Percentiles rank a stretch among this genome's conserved stretches.
phyloP scores from a whole-genome alignment of 805 yeast genomes.

The Pichia nanzhaoensis region DNA sequence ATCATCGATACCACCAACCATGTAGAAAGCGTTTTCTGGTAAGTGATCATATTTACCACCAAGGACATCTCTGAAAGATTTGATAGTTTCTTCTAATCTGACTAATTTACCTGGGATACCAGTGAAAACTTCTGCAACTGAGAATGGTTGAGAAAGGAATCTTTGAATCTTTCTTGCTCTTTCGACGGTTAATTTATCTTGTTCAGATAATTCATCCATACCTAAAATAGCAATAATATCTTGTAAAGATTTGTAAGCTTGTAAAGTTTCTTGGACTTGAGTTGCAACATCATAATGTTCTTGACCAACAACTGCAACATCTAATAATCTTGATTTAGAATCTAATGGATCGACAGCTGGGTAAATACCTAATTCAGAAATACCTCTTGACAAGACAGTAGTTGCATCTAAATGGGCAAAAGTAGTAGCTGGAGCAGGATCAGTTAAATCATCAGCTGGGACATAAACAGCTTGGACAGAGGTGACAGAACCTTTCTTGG shows the following conservation, averaged over 20 bases:
- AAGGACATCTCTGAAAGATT: constrained; percentile 93
- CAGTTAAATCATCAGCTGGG: constrained; percentile 99
- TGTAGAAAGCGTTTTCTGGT: constrained; percentile 99
- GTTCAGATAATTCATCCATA: constrained; percentile 99
- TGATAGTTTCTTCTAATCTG: constrained; percentile 89
- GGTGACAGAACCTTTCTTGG: constrained; percentile 99
- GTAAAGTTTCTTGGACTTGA: constrained; percentile 94
- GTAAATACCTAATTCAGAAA: constrained; percentile 99
- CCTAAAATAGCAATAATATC: constrained; percentile 99
- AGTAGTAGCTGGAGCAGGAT: constrained; percentile 99
- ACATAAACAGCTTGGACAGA: constrained; percentile 99
- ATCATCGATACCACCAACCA: constrained; percentile 99
- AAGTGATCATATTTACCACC: constrained; percentile 98
- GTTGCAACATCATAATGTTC: constrained; percentile 98
- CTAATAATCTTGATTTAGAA: constrained; percentile 97
- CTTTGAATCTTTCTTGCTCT: constrained; percentile 99
- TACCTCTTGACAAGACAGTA: constrained; percentile 99
- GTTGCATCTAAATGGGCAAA: constrained; percentile 99
- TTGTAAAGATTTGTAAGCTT: constrained; percentile 99
- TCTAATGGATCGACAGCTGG: constrained; percentile 99
- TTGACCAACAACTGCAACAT: constrained; percentile 94
- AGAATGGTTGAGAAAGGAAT: constrained; percentile 99
- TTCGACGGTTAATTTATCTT: constrained; percentile 98
- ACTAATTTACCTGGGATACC: constrained; percentile 99
- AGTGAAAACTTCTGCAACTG: constrained; percentile 99